These are phyloP conservation scores for Metschnikowia baotianmanensis DNA, from an alignment of 805 yeast species.

Conservation along the genomic window DNA sequence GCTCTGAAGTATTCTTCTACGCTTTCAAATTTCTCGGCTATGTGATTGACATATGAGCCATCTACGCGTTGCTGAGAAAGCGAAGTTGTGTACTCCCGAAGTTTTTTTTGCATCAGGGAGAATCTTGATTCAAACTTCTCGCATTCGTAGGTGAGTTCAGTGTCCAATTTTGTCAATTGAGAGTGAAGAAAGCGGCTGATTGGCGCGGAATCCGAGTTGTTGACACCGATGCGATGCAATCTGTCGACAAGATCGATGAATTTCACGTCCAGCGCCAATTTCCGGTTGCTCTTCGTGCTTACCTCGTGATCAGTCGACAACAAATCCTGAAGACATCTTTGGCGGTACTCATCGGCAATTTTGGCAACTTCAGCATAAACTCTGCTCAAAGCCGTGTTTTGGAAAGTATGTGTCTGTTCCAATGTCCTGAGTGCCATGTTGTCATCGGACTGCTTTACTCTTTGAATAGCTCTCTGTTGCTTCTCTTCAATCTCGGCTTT, in stretches of 20 bases:
- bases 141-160: constrained; percentile 36
- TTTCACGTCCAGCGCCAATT: constrained; percentile 25
- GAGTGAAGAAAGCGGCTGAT: constrained; percentile 35
- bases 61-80: constrained; percentile 29
- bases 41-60: constrained; percentile 38
- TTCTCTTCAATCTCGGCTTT: constrained; percentile 19
- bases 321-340: constrained; percentile 35
- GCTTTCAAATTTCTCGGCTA: constrained; percentile 37
- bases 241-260: constrained; percentile 40
- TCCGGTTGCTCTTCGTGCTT: constrained; percentile 8
- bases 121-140: constrained; percentile 37
- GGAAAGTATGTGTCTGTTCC: constrained; percentile 26
- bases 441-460: constrained; percentile 8
- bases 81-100: constrained; percentile 35
- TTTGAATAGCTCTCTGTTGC: constrained; percentile 12
- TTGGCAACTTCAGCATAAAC: constrained; percentile 33
- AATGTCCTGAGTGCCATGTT: constrained; percentile 13
- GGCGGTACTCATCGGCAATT: constrained; percentile 34
- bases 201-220: constrained; percentile 25
- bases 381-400: constrained; percentile 29
- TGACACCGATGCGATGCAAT: constrained; percentile 32
- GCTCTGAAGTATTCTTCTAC: constrained; percentile 36
- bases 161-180: constrained; percentile 30
- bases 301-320: constrained; percentile 39
- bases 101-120: constrained; percentile 35